Evolutionary conservation across 106 monocot species (phyloP), one percentile per base, ranked within the genome.

Genomic region (Iris macrosiphon): DNA sequence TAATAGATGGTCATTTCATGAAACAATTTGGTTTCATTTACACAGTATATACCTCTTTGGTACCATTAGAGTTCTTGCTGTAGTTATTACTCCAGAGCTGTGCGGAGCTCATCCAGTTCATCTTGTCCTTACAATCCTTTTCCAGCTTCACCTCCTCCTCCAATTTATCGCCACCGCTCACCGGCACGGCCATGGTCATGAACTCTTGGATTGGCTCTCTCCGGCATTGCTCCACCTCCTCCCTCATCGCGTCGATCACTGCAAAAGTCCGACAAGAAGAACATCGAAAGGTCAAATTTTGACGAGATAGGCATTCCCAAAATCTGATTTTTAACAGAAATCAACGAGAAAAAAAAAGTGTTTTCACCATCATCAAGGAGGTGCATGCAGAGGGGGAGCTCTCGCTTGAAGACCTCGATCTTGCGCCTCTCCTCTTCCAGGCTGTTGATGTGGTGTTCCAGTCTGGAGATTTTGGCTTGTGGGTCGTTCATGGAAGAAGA

Each of bases 21-120:
- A 59, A n/a, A n/a, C n/a, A n/a, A n/a, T n/a, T 19, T 19, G 1
- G 20, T 44, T 44, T 44, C 17, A 8, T n/a, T n/a, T n/a, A 42
- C 5, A 57, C 6, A 3, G 6, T 32, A 9, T 25, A 66, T 45
- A 43, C 20, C 27, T 31, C 15, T 29, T 4, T 4, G 32, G 3
- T 8, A 0, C 1, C 54, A 46, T 14, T n/a, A n/a, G 47, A 15
- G n/a, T n/a, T n/a, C n/a, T n/a, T n/a, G 23, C 67, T 66, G 0
- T 64, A 60, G 8, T 58, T 22, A 26, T 82, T 64, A 40, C 61
- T 77, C 82, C 82, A 72, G 10, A 82, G 72, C 73, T 73, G 68
- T 4, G 67, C 82, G 19, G 72, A 72, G 43, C 62, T 49, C 25
- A 82, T 49, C 82, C 82, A 82, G 23, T 82, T 73, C 28, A 50